Conservation (phyloP, 2,329 filamentous ascomycete genomes). For the Macroventuria anomochaeta region DNA sequence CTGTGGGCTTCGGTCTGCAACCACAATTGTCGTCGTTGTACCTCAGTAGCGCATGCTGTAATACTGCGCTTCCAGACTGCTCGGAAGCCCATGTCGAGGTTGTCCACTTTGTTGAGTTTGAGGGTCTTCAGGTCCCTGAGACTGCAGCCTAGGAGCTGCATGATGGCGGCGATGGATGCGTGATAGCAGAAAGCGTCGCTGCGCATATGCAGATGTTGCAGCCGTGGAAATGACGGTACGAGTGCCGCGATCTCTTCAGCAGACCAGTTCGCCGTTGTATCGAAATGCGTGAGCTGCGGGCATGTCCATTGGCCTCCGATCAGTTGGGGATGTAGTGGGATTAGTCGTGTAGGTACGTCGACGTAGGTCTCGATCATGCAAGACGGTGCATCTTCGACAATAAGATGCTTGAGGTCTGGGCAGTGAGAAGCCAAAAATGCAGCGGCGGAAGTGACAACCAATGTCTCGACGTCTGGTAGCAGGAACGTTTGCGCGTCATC, state of each 20-base stretch:
- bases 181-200: conserved; percentile 26
- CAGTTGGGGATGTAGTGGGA: conserved; percentile 2
- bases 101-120: conserved; percentile 18
- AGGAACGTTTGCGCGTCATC: conserved; percentile 6
- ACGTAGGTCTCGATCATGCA: conserved; percentile 24
- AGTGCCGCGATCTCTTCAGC: conserved; percentile 17
- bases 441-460: conserved; percentile 17
- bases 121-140: conserved; percentile 16
- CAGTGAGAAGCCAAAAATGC: conserved; percentile 23
- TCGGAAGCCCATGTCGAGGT: conserved; percentile 25
- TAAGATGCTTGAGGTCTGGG: conserved; percentile 14
- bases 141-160: conserved; percentile 5
- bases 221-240: conserved; percentile 10
- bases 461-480: conserved; percentile 6
- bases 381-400: conserved; percentile 16
- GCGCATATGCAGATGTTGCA: conserved; percentile 19
- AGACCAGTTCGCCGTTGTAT: conserved; percentile 23
- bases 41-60: conserved; percentile 15
- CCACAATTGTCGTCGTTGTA: conserved; percentile 21
- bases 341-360: conserved; percentile 10
- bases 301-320: neutral
- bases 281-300: conserved; percentile 16
- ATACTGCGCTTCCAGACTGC: conserved; percentile 25
- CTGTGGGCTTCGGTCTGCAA: conserved; percentile 17
- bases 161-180: conserved; percentile 17